phyloP scores from a whole-genome alignment of 495 filamentous ascomycete genomes.

The Aspergillus heteromorphus region DNA sequence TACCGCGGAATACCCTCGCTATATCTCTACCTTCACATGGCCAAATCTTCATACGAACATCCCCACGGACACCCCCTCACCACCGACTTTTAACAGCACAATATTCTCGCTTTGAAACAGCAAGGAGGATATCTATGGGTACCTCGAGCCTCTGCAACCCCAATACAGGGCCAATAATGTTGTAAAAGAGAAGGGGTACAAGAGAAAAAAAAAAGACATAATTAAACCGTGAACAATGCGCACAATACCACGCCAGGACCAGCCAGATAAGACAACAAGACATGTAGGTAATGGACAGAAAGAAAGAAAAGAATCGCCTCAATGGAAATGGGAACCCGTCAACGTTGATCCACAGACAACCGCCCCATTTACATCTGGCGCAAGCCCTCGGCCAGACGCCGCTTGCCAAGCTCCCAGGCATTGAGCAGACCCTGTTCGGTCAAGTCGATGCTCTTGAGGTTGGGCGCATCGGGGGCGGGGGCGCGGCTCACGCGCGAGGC shows the following conservation, averaged over 20 bases:
- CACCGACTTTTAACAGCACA: background rate
- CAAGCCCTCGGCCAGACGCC: conserved; percentile 84
- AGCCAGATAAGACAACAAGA: conserved; percentile 28
- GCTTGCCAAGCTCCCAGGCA: conserved; percentile 90
- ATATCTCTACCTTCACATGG: too few relatives aligned
- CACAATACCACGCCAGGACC: conserved; percentile 39
- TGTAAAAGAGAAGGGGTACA: conserved; percentile 2
- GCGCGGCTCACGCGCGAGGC: conserved; percentile 85
- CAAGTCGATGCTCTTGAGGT: conserved; percentile 88
- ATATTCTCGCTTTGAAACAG: conserved; percentile 5
- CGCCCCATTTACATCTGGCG: conserved; percentile 54
- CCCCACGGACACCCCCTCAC: background rate
- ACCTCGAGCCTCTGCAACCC: conserved; percentile 9
- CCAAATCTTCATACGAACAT: background rate
- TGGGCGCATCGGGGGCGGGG: conserved; percentile 82
- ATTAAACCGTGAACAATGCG: conserved; percentile 17
- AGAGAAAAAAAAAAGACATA: conserved; percentile 14
- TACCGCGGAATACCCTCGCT: too few relatives aligned
- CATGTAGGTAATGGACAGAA: conserved; percentile 11
- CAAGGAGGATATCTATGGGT: conserved; percentile 26
- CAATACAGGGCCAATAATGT: conserved; percentile 4
- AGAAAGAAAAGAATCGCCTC: conserved; percentile 18
- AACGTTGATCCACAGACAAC: background rate
- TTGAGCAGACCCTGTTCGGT: conserved; percentile 95
- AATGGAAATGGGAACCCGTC: conserved; percentile 17